phyloP scores from a whole-genome alignment of 2,329 filamentous ascomycete species.

The Hirsutella rhossiliensis region DNA sequence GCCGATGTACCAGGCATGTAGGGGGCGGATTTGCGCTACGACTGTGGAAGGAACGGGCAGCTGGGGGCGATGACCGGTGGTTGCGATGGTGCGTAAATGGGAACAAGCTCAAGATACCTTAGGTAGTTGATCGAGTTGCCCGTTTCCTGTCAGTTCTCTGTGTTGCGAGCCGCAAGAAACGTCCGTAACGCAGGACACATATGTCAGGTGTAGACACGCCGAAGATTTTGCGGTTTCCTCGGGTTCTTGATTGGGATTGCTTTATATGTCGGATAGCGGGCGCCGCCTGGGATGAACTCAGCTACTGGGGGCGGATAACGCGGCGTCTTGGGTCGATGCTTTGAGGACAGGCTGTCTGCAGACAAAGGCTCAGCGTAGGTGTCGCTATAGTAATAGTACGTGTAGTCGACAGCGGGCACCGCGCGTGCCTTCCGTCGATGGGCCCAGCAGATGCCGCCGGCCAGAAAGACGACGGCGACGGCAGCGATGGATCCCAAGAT shows the following conservation, averaged over 20 bases:
- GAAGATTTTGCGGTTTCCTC: slow-evolving; percentile 5
- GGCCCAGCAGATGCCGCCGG: slow-evolving; percentile 18
- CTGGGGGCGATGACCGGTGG: too few relatives aligned
- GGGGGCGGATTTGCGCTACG: too few relatives aligned
- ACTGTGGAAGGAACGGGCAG: too few relatives aligned
- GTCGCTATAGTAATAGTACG: neutral
- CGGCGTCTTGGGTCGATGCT: neutral
- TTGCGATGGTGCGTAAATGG: too few relatives aligned
- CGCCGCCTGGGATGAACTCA: slow-evolving; percentile 19
- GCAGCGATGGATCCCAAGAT: slow-evolving; percentile 27
- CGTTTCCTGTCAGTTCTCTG: too few relatives aligned
- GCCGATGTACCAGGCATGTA: too few relatives aligned
- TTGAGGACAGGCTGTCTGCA: neutral
- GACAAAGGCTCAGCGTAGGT: neutral
- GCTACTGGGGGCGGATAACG: slow-evolving; percentile 8
- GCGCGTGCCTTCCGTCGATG: neutral
- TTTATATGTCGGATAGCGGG: slow-evolving; percentile 19
- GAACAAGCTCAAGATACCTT: too few relatives aligned
- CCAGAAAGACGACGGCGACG: slow-evolving; percentile 19
- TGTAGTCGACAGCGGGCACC: neutral
- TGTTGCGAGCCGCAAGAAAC: too few relatives aligned
- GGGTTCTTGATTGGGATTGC: slow-evolving; percentile 21
- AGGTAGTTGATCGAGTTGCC: too few relatives aligned
- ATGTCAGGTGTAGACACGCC: neutral
- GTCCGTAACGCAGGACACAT: too few relatives aligned